phyloP scores from a whole-genome alignment of 306 rosid species.

The Citrullus colocynthis region DNA sequence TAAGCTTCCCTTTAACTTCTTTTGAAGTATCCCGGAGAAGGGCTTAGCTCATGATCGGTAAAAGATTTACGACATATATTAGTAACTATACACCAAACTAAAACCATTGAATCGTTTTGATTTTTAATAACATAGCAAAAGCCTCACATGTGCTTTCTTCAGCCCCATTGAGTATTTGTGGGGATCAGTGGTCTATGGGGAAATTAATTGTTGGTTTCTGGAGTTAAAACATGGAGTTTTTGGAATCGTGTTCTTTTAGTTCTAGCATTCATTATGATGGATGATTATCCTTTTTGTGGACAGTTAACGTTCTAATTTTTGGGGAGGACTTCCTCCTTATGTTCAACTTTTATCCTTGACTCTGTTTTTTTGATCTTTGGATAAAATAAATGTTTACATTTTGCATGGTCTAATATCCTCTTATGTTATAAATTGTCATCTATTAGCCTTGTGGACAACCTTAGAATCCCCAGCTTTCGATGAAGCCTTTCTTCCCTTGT shows the following conservation, averaged over 20 bases:
- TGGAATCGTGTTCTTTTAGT: background rate
- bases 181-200: background rate
- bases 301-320: background rate
- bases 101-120: no score
- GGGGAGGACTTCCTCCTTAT: background rate
- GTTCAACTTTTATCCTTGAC: background rate
- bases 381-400: background rate
- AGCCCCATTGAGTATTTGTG: background rate
- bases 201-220: background rate
- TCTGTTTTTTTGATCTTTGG: background rate
- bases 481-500: no score
- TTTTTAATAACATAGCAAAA: background rate
- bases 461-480: no score
- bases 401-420: background rate
- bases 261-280: background rate
- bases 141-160: background rate
- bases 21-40: background rate
- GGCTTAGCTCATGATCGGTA: background rate
- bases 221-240: background rate
- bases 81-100: no score
- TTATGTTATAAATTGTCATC: background rate
- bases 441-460: no score
- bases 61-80: no score
- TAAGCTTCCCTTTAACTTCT: background rate
- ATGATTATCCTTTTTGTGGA: no score